Evolutionary conservation across 176 grass and related monocot genomes (phyloP).

Genomic region (Oryza rufipogon): DNA sequence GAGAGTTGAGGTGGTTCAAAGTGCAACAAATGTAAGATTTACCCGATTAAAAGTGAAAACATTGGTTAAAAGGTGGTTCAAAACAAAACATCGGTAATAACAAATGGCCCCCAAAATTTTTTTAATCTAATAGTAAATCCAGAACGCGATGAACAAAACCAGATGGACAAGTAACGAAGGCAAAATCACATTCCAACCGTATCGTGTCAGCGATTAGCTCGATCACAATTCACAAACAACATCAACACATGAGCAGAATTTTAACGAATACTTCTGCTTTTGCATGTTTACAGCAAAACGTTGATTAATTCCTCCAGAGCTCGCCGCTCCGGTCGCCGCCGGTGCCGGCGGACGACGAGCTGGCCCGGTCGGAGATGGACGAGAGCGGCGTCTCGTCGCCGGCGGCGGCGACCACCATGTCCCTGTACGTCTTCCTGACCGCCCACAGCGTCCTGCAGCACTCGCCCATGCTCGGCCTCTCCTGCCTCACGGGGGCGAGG

Average conservation of each 20-base stretch:
- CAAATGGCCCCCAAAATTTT: no score
- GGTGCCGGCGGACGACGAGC: slow-evolving; percentile 13
- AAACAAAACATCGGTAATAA: no score
- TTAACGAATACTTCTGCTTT: neutral
- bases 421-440: slow-evolving; percentile 74
- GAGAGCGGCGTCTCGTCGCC: neutral
- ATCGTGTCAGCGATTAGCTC: neutral
- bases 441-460: slow-evolving; percentile 76
- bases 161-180: no score
- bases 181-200: neutral
- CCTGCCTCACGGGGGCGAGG: slow-evolving; percentile 52
- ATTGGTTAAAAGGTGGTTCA: no score
- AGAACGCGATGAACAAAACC: no score
- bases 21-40: no score
- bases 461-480: slow-evolving; percentile 67
- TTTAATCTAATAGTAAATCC: no score
- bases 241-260: neutral
- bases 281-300: neutral
- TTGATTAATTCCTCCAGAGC: slow-evolving; percentile 2
- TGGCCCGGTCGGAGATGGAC: slow-evolving; percentile 8
- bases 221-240: neutral
- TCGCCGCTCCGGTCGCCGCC: slow-evolving; percentile 30
- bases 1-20: no score
- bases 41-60: no score
- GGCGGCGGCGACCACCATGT: slow-evolving; percentile 43